These are phyloP conservation scores for Barnettozyma vustinii DNA, from an alignment of 805 yeast species.

Conservation along the genomic window DNA sequence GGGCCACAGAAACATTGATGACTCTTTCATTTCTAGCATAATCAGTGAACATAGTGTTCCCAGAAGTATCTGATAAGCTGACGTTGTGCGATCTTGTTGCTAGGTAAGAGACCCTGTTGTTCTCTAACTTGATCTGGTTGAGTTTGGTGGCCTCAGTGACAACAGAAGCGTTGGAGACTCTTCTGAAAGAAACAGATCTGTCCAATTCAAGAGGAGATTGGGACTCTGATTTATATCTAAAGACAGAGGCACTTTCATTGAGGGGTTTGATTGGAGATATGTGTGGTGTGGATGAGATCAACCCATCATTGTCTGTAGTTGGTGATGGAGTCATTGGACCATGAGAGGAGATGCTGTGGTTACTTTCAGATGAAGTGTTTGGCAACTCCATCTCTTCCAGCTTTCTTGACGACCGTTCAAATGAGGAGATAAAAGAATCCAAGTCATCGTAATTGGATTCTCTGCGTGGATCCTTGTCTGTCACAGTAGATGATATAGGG, in stretches of 20 bases:
- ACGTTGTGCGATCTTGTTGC: slow-evolving; percentile 21
- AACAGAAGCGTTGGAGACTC: slow-evolving; percentile 19
- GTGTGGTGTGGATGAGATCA: slow-evolving; percentile 25
- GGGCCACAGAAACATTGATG: slow-evolving; percentile 14
- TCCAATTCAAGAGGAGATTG: slow-evolving; percentile 14
- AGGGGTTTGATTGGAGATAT: slow-evolving; percentile 25
- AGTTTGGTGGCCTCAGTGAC: not conserved
- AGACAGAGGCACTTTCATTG: slow-evolving; percentile 9
- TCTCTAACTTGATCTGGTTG: not conserved
- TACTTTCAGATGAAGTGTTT: slow-evolving; percentile 6
- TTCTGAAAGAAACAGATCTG: slow-evolving; percentile 18
- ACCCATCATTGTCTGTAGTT: slow-evolving; percentile 12
- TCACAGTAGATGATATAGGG: not conserved
- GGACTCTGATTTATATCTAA: not conserved
- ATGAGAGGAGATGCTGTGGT: slow-evolving; percentile 11
- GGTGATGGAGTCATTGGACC: slow-evolving; percentile 25
- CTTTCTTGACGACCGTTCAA: slow-evolving; percentile 15
- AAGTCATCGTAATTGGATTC: slow-evolving; percentile 18
- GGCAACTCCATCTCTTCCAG: slow-evolving; percentile 8
- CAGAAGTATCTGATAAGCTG: slow-evolving; percentile 10
- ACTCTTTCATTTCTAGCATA: slow-evolving; percentile 4
- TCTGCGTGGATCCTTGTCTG: not conserved
- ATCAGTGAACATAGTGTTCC: slow-evolving; percentile 20
- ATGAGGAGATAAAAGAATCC: slow-evolving; percentile 25
- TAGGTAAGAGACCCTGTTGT: slow-evolving; percentile 18